Evolutionary conservation across 2,329 filamentous ascomycete species (phyloP), one percentile per base, ranked within the genome.

Genomic region (Ophiocordyceps sinensis): DNA sequence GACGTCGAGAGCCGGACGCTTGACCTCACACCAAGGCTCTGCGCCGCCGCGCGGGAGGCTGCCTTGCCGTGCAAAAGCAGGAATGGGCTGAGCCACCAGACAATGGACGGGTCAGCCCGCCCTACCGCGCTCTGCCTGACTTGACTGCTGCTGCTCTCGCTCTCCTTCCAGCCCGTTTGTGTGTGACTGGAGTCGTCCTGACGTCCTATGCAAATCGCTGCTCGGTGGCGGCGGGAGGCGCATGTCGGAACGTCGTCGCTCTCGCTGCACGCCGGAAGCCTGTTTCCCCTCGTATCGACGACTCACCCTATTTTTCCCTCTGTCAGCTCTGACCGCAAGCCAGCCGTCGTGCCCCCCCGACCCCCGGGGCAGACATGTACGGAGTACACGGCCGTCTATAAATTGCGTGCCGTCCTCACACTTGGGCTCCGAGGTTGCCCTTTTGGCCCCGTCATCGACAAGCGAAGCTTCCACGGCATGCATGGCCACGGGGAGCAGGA

Each of bases 401-500:
- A n/a, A n/a, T 21, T 36, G 35, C 35, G 19, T 36, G 35, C 35
- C 12, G 35, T 35, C 9, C 26, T 13, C 17, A 17, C 21, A 19
- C 17, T 5, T 21, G 15, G 15, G 35, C 35, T 12, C 19, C 19
- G n/a, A n/a, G n/a, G n/a, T n/a, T n/a, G n/a, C n/a, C n/a, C n/a
- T n/a, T n/a, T n/a, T n/a, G 35, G 15, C 34, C n/a, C 34, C 10
- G 14, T 17, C 34, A 21, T 41, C 15, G 29, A 34, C n/a, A 41
- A 30, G 23, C 37, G 41, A 39, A 29, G 26, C 35, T 34, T 28
- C 38, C 29, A 36, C 36, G 23, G 28, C 35, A 39, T 17, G 28
- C 35, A 39, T 17, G 35, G 30, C 39, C 34, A 11, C 38, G 31
- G 39, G 19, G 14, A 31, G 23, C 30, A 48, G 53, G 53, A 55